Evolutionary conservation across 495 filamentous ascomycete genomes (phyloP).

Genomic region (Hyaloscypha variabilis): DNA sequence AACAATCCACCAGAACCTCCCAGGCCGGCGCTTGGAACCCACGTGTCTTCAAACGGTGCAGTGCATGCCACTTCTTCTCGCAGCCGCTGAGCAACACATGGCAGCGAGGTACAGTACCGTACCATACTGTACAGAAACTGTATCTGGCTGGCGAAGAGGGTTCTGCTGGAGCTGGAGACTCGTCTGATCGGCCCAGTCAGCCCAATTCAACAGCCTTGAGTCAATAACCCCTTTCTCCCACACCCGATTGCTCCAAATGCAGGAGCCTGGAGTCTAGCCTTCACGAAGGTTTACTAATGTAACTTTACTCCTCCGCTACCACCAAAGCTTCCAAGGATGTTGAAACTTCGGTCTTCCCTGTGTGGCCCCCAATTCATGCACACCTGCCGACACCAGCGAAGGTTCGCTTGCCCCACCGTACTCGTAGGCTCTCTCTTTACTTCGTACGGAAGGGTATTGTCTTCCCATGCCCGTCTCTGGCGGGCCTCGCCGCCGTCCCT

Average conservation of each 20-base stretch:
- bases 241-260: too few species aligned
- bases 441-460: neutral
- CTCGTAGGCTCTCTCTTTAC: too few species aligned
- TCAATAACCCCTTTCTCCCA: neutral
- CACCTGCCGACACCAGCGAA: neutral
- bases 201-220: neutral
- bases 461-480: neutral
- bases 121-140: neutral
- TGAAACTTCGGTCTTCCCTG: conserved; percentile 3
- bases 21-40: too few species aligned
- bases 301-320: neutral
- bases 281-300: too few species aligned
- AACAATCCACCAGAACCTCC: too few species aligned
- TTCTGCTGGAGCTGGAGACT: neutral
- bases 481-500: neutral
- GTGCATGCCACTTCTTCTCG: neutral
- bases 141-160: neutral
- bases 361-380: neutral
- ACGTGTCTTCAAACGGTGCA: neutral
- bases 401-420: neutral
- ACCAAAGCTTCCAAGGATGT: neutral
- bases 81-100: neutral
- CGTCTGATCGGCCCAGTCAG: neutral
- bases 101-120: neutral
- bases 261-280: too few species aligned